Conservation (phyloP, 2,329 filamentous ascomycete species). For the Pseudopyricularia javanii region DNA sequence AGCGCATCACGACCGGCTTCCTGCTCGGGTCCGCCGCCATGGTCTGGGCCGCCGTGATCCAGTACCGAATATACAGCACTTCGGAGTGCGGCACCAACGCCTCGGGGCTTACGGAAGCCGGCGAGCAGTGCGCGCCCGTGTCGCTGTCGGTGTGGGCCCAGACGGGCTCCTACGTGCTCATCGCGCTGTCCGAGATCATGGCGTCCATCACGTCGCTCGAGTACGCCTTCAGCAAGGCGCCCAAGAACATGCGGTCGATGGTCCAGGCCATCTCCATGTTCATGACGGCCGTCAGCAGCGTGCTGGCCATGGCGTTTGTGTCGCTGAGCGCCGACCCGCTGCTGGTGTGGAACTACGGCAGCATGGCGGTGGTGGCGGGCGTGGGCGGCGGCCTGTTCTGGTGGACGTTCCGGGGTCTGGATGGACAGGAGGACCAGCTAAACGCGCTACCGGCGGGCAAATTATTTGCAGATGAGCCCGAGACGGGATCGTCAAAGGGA, state of each 20-base stretch:
- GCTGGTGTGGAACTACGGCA: slow-evolving; percentile 60
- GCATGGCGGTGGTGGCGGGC: slow-evolving; percentile 49
- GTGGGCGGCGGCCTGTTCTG: slow-evolving; percentile 55
- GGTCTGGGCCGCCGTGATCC: slow-evolving; percentile 43
- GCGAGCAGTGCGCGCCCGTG: slow-evolving; percentile 35
- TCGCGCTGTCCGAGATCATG: slow-evolving; percentile 40
- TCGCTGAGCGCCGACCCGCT: slow-evolving; percentile 50
- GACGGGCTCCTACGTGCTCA: slow-evolving; percentile 36
- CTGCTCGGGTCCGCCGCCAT: slow-evolving; percentile 49
- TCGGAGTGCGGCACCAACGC: slow-evolving; percentile 48
- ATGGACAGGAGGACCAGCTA: slow-evolving; percentile 54
- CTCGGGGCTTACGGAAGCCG: slow-evolving; percentile 13
- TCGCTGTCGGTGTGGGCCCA: slow-evolving; percentile 55
- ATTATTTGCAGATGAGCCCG: neutral
- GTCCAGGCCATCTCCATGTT: slow-evolving; percentile 59
- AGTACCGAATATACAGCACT: slow-evolving; percentile 51
- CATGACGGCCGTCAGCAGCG: slow-evolving; percentile 57
- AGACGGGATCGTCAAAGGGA: neutral
- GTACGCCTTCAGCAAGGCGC: slow-evolving; percentile 70
- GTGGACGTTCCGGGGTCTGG: slow-evolving; percentile 53
- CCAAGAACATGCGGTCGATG: slow-evolving; percentile 70
- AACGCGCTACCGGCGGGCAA: slow-evolving; percentile 38
- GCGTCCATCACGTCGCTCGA: slow-evolving; percentile 52
- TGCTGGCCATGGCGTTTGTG: slow-evolving; percentile 57
- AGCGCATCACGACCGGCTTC: slow-evolving; percentile 63